phyloP scores from a whole-genome alignment of 192 early-diverging fungal genomes.

The Rhizophagus clarus region DNA sequence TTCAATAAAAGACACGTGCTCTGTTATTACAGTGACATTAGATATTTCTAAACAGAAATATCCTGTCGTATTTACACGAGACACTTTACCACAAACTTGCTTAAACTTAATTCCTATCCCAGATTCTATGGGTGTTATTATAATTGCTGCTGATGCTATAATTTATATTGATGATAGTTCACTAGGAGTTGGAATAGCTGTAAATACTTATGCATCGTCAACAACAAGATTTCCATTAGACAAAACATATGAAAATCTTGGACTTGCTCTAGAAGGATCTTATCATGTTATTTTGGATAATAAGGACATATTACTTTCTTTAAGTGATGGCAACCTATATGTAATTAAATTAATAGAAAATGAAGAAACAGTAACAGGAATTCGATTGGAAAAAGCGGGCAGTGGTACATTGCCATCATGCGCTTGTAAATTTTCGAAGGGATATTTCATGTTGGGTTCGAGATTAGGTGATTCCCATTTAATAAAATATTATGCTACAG shows the following conservation, averaged over 20 bases:
- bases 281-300: conserved; percentile 66
- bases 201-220: conserved; percentile 68
- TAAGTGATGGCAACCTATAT: conserved; percentile 73
- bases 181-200: conserved; percentile 70
- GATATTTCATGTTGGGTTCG: conserved; percentile 73
- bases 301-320: conserved; percentile 70
- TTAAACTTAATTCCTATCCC: conserved; percentile 72
- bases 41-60: conserved; percentile 72
- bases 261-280: conserved; percentile 72
- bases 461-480: conserved; percentile 70
- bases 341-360: conserved; percentile 71
- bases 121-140: conserved; percentile 82
- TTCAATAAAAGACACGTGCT: conserved; percentile 69
- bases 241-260: conserved; percentile 53
- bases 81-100: conserved; percentile 84
- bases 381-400: conserved; percentile 59
- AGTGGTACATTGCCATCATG: conserved; percentile 56
- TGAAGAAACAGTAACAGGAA: conserved; percentile 79
- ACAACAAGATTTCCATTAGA: conserved; percentile 55
- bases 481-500: conserved; percentile 53
- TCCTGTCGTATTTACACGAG: conserved; percentile 80
- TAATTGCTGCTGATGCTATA: conserved; percentile 77
- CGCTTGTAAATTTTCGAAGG: conserved; percentile 44
- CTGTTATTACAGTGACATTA: conserved; percentile 83
- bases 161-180: conserved; percentile 86